Conservation (phyloP, 2,329 filamentous ascomycete species). For the Fusarium sp. region DNA sequence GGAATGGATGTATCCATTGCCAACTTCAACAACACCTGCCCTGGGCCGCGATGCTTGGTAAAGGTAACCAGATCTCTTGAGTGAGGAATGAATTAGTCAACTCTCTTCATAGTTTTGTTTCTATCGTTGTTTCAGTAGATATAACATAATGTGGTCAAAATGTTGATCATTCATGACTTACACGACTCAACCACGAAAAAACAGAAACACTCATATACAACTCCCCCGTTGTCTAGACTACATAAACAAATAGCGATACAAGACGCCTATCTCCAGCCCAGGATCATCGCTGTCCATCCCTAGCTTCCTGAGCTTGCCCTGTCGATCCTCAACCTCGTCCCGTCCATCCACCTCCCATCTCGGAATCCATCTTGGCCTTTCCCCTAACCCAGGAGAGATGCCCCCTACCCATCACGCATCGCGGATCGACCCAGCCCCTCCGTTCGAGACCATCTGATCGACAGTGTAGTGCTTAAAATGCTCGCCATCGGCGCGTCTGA, state of each 20-base stretch:
- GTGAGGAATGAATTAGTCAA: background rate
- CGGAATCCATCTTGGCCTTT: constrained; percentile 13
- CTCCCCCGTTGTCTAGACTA: background rate
- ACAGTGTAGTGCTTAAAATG: constrained; percentile 13
- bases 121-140: constrained; percentile 7
- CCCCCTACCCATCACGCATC: constrained; percentile 3
- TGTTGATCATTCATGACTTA: constrained; percentile 10
- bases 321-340: constrained; percentile 26
- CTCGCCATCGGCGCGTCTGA: constrained; percentile 3
- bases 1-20: background rate
- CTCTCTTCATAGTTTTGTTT: background rate
- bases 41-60: background rate
- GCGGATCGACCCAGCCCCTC: constrained; percentile 19
- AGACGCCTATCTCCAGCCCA: background rate
- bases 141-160: background rate
- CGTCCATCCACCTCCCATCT: constrained; percentile 27
- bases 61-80: background rate
- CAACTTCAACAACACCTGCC: background rate
- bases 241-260: background rate
- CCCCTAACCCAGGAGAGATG: constrained; percentile 25
- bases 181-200: background rate
- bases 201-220: background rate
- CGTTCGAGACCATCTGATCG: constrained; percentile 37
- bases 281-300: constrained; percentile 4
- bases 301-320: constrained; percentile 24